Base-by-base conservation (phyloP, 306 rosid genomes). In the Medicago truncatula region DNA sequence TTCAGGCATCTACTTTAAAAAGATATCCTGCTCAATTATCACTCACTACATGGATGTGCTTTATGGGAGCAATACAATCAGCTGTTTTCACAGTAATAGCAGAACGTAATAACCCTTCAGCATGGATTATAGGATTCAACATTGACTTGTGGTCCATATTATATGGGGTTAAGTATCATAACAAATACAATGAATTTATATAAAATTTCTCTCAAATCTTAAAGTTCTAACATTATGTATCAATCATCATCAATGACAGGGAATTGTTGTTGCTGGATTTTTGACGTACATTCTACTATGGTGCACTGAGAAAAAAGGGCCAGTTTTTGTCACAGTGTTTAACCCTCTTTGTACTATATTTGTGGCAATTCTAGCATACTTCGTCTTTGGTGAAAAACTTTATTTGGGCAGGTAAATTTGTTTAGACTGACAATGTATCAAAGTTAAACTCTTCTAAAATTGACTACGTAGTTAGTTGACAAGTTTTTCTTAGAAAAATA, bases 261-360 rank as follows among this genome's bases (percentile, higher is more conserved):
- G 97, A 75, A 76, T 92, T 40, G 83, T 89, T 10, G 72, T 69
- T 67, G 82, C 91, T 25, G 92, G 90, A 43, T 10, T 88, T 54
- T 54, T 88, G 18, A 38, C 79, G 46, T 92, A 84, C 82, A 57
- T 92, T 72, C 96, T 88, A 79, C 85, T 95, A 4, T 90, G 91
- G 96, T 89, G 96, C 81, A 92, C 87, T 34, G 87, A 85, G 74
- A 71, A 84, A 71, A 89, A 80, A 69, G 97, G 99, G 4, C 97
- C 97, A 14, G 97, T 95, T 72, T 95, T 92, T 75, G 93, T 92
- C 57, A 90, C 97, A 6, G 67, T 95, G 88, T 85, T 90, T 73
- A 88, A 77, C 73, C 97, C 97, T 7, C 82, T 92, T 71, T 59
- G 69, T 43, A 80, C 96, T 2, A 76, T 95, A 52, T 71, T 92